Conservation (phyloP, 2,329 filamentous ascomycete genomes). For the Hypoxylon sp. region DNA sequence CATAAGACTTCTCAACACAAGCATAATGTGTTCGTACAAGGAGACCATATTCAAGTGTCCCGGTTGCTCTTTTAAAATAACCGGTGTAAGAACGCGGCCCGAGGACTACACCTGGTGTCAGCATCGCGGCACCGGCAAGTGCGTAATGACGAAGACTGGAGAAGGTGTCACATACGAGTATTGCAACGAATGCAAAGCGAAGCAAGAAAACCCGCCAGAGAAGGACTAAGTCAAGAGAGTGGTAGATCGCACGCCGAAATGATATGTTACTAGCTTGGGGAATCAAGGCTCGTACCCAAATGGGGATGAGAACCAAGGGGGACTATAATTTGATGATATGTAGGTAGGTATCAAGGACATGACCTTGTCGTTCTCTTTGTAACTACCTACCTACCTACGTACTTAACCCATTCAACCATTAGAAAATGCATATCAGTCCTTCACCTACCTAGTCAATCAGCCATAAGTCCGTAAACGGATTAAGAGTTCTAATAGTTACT, state of each 20-base stretch:
- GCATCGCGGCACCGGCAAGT: neutral
- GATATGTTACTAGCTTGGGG: neutral
- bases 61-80: neutral
- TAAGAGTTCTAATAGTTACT: too few species aligned
- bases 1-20: neutral
- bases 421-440: neutral
- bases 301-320: neutral
- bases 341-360: too few species aligned
- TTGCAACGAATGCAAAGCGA: neutral
- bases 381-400: neutral
- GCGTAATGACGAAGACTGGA: neutral
- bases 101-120: neutral
- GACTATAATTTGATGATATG: neutral
- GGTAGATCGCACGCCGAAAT: neutral
- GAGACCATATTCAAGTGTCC: constrained; percentile 4
- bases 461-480: neutral
- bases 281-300: neutral
- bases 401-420: neutral
- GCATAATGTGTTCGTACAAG: neutral
- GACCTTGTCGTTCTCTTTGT: neutral
- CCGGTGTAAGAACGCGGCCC: neutral
- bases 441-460: too few species aligned
- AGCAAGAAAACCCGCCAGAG: neutral
- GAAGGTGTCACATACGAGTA: neutral
- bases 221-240: neutral